phyloP scores from a whole-genome alignment of 2,329 filamentous ascomycete genomes.

The Trematosphaeria pertusa region DNA sequence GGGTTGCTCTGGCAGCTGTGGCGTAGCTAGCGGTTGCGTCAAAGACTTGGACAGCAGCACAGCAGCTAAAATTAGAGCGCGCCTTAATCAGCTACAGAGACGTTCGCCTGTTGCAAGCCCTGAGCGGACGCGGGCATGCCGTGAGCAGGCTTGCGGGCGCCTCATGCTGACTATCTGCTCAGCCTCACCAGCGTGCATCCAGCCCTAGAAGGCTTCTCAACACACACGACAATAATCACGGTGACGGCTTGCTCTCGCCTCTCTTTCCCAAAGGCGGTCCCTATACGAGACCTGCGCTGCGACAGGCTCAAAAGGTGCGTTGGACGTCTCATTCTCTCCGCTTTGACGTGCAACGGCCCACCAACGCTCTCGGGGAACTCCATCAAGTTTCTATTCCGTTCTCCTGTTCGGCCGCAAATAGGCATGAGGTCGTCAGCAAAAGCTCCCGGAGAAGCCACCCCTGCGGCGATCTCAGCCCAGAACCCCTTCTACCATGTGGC shows the following conservation, averaged over 20 bases:
- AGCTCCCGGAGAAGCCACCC: background rate
- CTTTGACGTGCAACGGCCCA: too few species aligned
- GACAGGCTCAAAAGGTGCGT: too few species aligned
- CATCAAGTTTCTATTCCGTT: background rate
- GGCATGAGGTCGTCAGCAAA: background rate
- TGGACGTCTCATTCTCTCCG: too few species aligned
- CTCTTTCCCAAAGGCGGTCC: too few species aligned
- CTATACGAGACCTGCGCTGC: too few species aligned
- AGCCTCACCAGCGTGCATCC: conserved; percentile 8
- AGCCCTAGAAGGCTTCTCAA: too few species aligned
- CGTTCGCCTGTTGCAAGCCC: background rate
- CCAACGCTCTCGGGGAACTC: background rate
- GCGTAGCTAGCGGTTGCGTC: conserved; percentile 8
- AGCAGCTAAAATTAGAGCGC: conserved; percentile 12
- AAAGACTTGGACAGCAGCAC: background rate
- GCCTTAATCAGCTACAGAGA: conserved; percentile 19
- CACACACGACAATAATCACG: too few species aligned
- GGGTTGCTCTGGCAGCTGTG: conserved; percentile 9
- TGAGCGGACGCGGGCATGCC: conserved; percentile 7
- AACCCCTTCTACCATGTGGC: background rate
- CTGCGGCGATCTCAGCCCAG: background rate
- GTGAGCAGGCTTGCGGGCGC: conserved; percentile 6
- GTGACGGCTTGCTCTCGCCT: too few species aligned
- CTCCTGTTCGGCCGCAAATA: background rate
- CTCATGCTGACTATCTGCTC: background rate